Evolutionary conservation across 2,329 filamentous ascomycete genomes (phyloP), one percentile per base, ranked within the genome.

Genomic region (Teratosphaeria gauchensis): DNA sequence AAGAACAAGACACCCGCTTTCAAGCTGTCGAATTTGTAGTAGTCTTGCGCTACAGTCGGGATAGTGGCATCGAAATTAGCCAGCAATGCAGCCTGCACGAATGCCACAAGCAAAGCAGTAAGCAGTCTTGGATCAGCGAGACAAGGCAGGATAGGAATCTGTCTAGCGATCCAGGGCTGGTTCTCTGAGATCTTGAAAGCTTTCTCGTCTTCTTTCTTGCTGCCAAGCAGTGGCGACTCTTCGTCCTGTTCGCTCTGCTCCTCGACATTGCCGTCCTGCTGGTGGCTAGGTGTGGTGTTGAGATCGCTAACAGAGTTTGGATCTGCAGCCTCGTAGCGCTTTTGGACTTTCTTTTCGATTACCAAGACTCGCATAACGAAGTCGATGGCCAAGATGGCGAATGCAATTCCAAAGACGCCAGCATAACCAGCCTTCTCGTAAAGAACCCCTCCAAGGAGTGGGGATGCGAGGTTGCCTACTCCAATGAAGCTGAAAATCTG

Each of bases 331-430:
- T 72, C 67, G 56, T 80, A 82, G 60, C 73, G 74, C 8, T 69
- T 69, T 0, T 83, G 82, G 1, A 78, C 76, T 66, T 82, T 84
- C 70, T 84, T 85, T 70, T 87, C 84, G n/a, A 87, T 77, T 56
- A 87, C 76, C 4, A 83, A 67, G 0, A 84, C 64, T 12, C 85
- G 79, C 77, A 86, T 80, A 24, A 82, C 58, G 59, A 87, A 81
- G 68, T 87, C 84, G 16, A 86, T 60, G 0, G 66, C 76, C 1
- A 87, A 68, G 8, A 87, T 69, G 0, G 74, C 78, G 54, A 83
- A 76, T 0, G 78, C 80, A 28, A 86, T 71, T 0, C 77, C 78
- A 66, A 86, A 86, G 0, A 87, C 83, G 0, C 82, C 83, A 12
- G 71, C 67, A 64, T 82, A 82, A 2, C 84, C 84, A 0, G 78